phyloP scores from a whole-genome alignment of 371 early-diverging fungal genomes.

The Mucor circinelloides region DNA sequence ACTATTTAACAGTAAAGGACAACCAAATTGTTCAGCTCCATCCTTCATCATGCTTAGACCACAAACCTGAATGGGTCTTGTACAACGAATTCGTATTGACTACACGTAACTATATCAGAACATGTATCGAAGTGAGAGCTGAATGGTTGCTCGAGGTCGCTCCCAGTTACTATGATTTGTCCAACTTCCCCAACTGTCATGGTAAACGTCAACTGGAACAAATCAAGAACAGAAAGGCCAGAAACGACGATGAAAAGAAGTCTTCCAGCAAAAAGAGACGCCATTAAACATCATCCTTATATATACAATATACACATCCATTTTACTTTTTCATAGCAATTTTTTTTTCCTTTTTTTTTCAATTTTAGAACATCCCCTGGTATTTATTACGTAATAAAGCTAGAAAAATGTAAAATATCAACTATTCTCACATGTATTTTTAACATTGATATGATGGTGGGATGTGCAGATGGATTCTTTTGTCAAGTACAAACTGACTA shows the following conservation, averaged over 20 bases:
- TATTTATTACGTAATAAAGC: background rate
- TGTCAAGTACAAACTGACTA: too few species aligned
- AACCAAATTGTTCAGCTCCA: slow-evolving; percentile 97
- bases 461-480: too few species aligned
- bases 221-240: slow-evolving; percentile 41
- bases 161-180: slow-evolving; percentile 76
- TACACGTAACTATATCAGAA: slow-evolving; percentile 93
- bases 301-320: background rate
- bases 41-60: slow-evolving; percentile 85
- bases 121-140: slow-evolving; percentile 84
- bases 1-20: slow-evolving; percentile 95
- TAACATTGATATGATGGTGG: too few species aligned
- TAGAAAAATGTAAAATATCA: background rate
- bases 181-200: slow-evolving; percentile 90
- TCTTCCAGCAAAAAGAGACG: slow-evolving; percentile 39
- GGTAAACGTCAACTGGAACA: slow-evolving; percentile 82
- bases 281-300: slow-evolving; percentile 14
- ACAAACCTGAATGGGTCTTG: slow-evolving; percentile 95
- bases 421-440: background rate
- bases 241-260: slow-evolving; percentile 38
- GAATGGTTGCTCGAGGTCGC: slow-evolving; percentile 94
- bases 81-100: slow-evolving; percentile 99
- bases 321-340: background rate
- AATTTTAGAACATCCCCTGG: background rate
- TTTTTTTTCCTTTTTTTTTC: background rate